Percentiles rank a stretch among this genome's conserved stretches.
These are phyloP conservation scores for Zizania palustris DNA, from an alignment of 202 grass and related monocot genomes.

Conservation along the genomic window DNA sequence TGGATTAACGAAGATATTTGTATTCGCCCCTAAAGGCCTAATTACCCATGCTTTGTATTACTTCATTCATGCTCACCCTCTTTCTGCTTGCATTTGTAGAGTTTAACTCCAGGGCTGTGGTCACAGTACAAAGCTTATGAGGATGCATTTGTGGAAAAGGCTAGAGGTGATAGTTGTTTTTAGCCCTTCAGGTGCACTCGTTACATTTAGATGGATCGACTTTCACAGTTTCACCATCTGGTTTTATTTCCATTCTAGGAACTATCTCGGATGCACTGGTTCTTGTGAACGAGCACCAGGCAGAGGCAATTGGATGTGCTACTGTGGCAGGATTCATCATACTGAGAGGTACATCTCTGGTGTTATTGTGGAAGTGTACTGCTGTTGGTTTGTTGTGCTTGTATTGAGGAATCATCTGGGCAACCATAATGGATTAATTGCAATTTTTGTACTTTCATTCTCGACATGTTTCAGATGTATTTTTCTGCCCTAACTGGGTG, in stretches of 20 bases:
- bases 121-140: slow-evolving; percentile 75
- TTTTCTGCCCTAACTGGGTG: background rate
- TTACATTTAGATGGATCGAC: slow-evolving; percentile 3
- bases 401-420: background rate
- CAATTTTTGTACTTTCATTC: background rate
- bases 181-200: background rate
- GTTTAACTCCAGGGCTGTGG: slow-evolving; percentile 52
- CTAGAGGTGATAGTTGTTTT: slow-evolving; percentile 57
- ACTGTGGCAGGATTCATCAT: slow-evolving; percentile 67
- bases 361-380: slow-evolving; percentile 15
- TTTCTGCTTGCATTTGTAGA: slow-evolving; percentile 46
- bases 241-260: slow-evolving; percentile 41
- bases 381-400: slow-evolving; percentile 17
- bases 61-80: slow-evolving; percentile 2
- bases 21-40: background rate
- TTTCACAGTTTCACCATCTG: background rate
- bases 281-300: slow-evolving; percentile 70
- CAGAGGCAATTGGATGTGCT: slow-evolving; percentile 73
- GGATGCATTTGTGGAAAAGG: slow-evolving; percentile 56
- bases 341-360: slow-evolving; percentile 60
- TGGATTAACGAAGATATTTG: slow-evolving; percentile 15
- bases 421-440: background rate
- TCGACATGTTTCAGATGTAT: slow-evolving; percentile 1
- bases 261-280: slow-evolving; percentile 58
- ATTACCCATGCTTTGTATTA: background rate